Conservation (phyloP, 495 filamentous ascomycete species). For the Xylaria curta region DNA sequence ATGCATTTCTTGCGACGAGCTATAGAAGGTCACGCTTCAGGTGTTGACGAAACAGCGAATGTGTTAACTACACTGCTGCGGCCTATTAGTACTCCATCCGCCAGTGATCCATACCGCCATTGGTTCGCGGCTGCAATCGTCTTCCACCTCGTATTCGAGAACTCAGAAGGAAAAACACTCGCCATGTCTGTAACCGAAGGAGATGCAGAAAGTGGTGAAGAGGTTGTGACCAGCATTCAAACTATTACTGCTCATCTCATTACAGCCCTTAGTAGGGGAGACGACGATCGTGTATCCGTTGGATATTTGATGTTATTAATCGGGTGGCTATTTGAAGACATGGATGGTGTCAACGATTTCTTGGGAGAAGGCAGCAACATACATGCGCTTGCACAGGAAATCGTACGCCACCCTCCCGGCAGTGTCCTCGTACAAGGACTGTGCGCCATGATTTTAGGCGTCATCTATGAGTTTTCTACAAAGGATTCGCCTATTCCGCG, state of each 20-base stretch:
- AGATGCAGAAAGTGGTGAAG: conserved; percentile 87
- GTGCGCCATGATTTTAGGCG: conserved; percentile 81
- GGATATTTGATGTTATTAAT: conserved; percentile 94
- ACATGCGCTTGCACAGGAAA: conserved; percentile 76
- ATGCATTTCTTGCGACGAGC: conserved; percentile 86
- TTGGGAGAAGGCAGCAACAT: conserved; percentile 93
- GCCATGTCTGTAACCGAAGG: conserved; percentile 88
- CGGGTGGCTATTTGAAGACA: conserved; percentile 92
- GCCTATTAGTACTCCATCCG: conserved; percentile 61
- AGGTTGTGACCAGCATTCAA: conserved; percentile 94
- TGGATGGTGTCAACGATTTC: conserved; percentile 90
- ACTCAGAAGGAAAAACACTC: conserved; percentile 76
- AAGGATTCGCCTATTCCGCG: conserved; percentile 93
- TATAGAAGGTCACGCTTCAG: conserved; percentile 82
- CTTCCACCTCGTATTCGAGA: conserved; percentile 87
- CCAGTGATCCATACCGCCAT: conserved; percentile 83
- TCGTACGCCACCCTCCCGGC: conserved; percentile 64
- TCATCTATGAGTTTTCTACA: conserved; percentile 96
- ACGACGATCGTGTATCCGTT: conserved; percentile 81
- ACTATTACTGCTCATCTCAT: conserved; percentile 82
- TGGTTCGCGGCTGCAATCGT: conserved; percentile 94
- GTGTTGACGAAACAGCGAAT: conserved; percentile 87
- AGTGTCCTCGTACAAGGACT: conserved; percentile 77
- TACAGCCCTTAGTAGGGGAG: conserved; percentile 70
- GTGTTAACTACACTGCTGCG: conserved; percentile 80